phyloP scores from a whole-genome alignment of 257 asterid species.

The Nyctanthes arbortristis region DNA sequence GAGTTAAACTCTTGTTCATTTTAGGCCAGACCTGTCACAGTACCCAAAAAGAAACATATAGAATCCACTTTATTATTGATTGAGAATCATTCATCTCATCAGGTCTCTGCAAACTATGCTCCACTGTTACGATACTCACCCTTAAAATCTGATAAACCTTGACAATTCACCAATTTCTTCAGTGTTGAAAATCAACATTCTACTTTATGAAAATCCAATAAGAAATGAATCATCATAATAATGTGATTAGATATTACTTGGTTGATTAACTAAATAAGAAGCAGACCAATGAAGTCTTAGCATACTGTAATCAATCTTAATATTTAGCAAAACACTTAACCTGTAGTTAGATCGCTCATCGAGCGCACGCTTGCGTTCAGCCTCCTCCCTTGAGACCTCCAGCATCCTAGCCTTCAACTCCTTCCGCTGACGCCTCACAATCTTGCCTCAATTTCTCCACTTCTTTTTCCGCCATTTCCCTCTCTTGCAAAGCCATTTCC shows the following conservation, averaged over 20 bases:
- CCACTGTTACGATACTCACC: not conserved
- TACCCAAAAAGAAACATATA: not conserved
- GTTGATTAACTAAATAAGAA: slow-evolving; percentile 7
- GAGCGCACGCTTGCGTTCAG: slow-evolving; percentile 88
- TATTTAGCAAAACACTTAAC: slow-evolving; percentile 35
- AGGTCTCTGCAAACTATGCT: not conserved
- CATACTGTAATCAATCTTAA: not conserved
- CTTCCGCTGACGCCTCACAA: slow-evolving; percentile 89
- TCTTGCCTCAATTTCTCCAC: slow-evolving; percentile 96
- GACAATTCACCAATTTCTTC: slow-evolving; percentile 14
- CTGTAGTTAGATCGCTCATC: slow-evolving; percentile 93
- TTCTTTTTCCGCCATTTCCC: slow-evolving; percentile 95
- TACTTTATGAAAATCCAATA: not conserved
- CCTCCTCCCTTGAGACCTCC: slow-evolving; percentile 96
- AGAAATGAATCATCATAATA: not conserved
- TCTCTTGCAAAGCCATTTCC: slow-evolving; percentile 89
- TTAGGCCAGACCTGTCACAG: not conserved
- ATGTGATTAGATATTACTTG: not conserved
- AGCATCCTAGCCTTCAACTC: slow-evolving; percentile 90
- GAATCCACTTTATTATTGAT: not conserved
- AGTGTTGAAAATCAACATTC: slow-evolving; percentile 9
- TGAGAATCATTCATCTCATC: not conserved
- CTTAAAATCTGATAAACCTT: slow-evolving; percentile 15
- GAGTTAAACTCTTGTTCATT: not conserved
- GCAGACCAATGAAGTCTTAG: not conserved